These are phyloP conservation scores for Boletus coccyginus DNA, from an alignment of 768 basidiomycete species.

Conservation along the genomic window DNA sequence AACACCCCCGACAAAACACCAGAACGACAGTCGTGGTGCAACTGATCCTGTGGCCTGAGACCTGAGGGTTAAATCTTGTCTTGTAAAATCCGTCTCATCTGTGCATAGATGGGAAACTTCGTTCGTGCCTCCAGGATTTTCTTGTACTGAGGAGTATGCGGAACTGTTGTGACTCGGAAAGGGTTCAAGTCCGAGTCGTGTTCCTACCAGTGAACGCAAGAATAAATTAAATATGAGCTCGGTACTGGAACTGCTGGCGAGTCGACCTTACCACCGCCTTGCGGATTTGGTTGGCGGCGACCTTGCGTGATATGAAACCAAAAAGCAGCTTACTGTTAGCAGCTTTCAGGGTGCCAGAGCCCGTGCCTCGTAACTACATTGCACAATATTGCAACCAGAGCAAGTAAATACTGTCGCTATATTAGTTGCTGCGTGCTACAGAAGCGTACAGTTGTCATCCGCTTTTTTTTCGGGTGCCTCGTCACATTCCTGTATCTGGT, in stretches of 20 bases:
- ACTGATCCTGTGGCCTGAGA: background rate
- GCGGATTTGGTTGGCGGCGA: constrained; percentile 62
- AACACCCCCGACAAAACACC: background rate
- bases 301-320: constrained; percentile 71
- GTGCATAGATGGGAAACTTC: constrained; percentile 86
- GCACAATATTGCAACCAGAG: no score
- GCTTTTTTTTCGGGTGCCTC: no score
- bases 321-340: constrained; percentile 57
- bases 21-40: background rate
- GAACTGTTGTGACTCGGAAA: constrained; percentile 65
- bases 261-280: constrained; percentile 59
- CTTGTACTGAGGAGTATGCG: constrained; percentile 75
- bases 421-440: no score
- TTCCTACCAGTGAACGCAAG: constrained; percentile 44
- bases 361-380: constrained; percentile 14
- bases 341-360: constrained; percentile 4
- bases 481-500: no score
- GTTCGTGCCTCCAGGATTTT: constrained; percentile 84
- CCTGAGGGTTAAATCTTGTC: constrained; percentile 21
- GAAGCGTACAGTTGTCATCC: no score
- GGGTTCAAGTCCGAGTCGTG: constrained; percentile 66
- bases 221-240: background rate
- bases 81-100: constrained; percentile 91
- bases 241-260: background rate
- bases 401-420: no score